Evolutionary conservation across 2,329 filamentous ascomycete species (phyloP).

Genomic region (Sarocladiaceae sp.): DNA sequence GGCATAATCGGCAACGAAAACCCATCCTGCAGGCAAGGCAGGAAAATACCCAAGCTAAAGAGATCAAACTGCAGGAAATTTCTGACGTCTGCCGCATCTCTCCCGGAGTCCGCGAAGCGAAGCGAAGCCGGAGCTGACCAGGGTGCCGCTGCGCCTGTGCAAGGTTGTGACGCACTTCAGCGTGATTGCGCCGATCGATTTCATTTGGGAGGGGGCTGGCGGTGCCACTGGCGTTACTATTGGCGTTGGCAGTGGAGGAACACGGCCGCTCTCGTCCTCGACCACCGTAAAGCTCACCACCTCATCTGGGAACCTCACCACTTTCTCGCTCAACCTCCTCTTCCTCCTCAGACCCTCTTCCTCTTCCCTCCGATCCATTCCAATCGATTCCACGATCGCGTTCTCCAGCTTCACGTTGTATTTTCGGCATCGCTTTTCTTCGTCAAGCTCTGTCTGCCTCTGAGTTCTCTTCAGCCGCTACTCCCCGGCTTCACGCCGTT

Average conservation of each 20-base stretch:
- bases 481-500: background rate
- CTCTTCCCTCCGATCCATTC: background rate
- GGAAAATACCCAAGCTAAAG: background rate
- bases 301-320: background rate
- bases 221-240: background rate
- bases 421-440: slow-evolving; percentile 9
- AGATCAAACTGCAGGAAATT: background rate
- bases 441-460: slow-evolving; percentile 1
- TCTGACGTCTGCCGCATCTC: background rate
- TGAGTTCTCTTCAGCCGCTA: background rate
- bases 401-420: slow-evolving; percentile 2
- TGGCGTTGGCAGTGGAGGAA: too few species aligned
- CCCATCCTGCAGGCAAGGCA: background rate
- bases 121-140: slow-evolving; percentile 5
- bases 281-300: slow-evolving; percentile 1
- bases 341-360: background rate
- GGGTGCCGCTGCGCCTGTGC: slow-evolving; percentile 7
- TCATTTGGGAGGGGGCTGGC: slow-evolving; percentile 8
- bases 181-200: slow-evolving; percentile 10
- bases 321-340: background rate
- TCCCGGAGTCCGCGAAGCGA: slow-evolving; percentile 8
- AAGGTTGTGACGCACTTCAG: slow-evolving; percentile 6
- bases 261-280: background rate
- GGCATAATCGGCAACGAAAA: background rate
- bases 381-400: background rate